Percentiles rank a stretch among this genome's conserved stretches.
Conservation (phyloP, 179 eudicot species). For the Silene vulgaris region DNA sequence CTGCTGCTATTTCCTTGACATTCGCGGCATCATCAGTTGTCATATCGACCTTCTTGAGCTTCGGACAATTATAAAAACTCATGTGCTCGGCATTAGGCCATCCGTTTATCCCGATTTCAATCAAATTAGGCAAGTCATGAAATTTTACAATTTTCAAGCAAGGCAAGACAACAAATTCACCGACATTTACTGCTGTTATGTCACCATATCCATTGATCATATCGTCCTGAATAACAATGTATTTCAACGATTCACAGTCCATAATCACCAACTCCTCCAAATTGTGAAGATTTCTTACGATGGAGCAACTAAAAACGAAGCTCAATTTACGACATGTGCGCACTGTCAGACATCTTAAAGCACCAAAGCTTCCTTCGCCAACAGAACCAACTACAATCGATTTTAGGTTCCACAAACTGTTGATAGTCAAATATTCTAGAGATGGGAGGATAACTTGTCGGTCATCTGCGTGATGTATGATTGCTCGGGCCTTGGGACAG, state of each 20-base stretch:
- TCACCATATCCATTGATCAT: not conserved
- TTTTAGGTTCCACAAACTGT: conserved; percentile 23
- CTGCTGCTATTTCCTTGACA: conserved; percentile 26
- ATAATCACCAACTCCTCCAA: conserved; percentile 29
- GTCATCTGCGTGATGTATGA: conserved; percentile 3
- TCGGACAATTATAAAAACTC: conserved; percentile 25
- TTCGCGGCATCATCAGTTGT: conserved; percentile 8
- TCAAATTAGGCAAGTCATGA: conserved; percentile 23
- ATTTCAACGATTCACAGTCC: conserved; percentile 25
- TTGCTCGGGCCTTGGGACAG: conserved; percentile 21
- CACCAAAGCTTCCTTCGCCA: conserved; percentile 20
- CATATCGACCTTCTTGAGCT: conserved; percentile 23
- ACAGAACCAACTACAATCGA: conserved; percentile 13
- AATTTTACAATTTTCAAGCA: conserved; percentile 26
- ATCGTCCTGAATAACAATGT: conserved; percentile 18
- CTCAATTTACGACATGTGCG: conserved; percentile 30
- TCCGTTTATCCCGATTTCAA: conserved; percentile 18
- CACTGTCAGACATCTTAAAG: conserved; percentile 21
- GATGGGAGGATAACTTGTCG: conserved; percentile 10
- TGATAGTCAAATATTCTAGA: conserved; percentile 25
- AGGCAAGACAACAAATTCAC: not conserved
- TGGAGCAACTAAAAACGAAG: conserved; percentile 18
- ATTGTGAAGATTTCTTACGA: conserved; percentile 16
- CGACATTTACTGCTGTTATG: not conserved
- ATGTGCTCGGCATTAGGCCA: conserved; percentile 27